These are phyloP conservation scores for Serendipita sp. DNA, from an alignment of 768 basidiomycete genomes.

Conservation along the genomic window DNA sequence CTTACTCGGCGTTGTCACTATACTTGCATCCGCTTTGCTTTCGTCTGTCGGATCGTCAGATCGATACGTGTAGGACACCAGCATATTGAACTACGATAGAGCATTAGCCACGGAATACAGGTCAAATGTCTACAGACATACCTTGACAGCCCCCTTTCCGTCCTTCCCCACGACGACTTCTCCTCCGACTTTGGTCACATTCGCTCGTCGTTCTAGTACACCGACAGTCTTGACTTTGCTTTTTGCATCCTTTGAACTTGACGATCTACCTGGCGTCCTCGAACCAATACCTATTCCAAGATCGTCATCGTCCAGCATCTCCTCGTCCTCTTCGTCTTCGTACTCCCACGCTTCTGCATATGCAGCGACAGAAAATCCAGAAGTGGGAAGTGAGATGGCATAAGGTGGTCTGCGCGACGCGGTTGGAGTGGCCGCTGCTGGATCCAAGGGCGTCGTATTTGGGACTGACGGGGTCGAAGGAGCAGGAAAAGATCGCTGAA, in stretches of 20 bases:
- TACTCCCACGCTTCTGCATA: slow-evolving; percentile 98
- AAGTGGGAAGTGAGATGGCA: slow-evolving; percentile 61
- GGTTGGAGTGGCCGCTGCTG: slow-evolving; percentile 28
- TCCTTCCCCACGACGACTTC: slow-evolving; percentile 77
- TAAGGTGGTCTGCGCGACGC: slow-evolving; percentile 50
- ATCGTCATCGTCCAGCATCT: slow-evolving; percentile 46
- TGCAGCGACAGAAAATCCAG: slow-evolving; percentile 67
- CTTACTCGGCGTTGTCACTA: slow-evolving; percentile 6
- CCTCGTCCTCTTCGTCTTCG: slow-evolving; percentile 67
- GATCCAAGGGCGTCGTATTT: slow-evolving; percentile 21
- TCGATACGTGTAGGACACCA: slow-evolving; percentile 85
- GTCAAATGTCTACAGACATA: slow-evolving; percentile 22
- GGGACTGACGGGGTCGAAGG: slow-evolving; percentile 20
- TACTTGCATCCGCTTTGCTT: slow-evolving; percentile 23
- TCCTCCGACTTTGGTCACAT: slow-evolving; percentile 74
- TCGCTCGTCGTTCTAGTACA: slow-evolving; percentile 77
- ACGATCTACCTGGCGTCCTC: slow-evolving; percentile 16
- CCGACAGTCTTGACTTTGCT: slow-evolving; percentile 34
- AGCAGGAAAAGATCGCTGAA: slow-evolving; percentile 44
- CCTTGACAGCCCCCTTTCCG: slow-evolving; percentile 62
- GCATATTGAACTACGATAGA: slow-evolving; percentile 65
- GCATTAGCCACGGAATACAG: neutral
- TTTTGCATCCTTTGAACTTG: slow-evolving; percentile 22
- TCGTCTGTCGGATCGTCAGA: slow-evolving; percentile 62
- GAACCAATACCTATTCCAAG: slow-evolving; percentile 15